phyloP scores from a whole-genome alignment of 1,139 yeast species.

The Magnusiomyces clavatus region DNA sequence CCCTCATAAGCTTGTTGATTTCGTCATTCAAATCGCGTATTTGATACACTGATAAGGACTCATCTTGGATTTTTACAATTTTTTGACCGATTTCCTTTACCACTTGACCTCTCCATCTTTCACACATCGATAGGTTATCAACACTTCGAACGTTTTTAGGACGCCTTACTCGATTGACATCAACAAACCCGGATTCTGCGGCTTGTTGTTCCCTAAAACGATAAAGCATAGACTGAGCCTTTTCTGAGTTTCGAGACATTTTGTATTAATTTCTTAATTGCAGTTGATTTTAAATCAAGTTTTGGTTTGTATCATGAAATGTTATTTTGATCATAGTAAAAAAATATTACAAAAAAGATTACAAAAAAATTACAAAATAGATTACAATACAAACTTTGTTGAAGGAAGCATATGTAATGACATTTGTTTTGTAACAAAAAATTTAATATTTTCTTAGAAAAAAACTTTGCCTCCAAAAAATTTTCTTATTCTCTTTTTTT shows the following conservation, averaged over 20 bases:
- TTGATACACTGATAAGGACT: conserved; percentile 48
- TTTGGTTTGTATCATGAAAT: background rate
- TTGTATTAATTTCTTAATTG: background rate
- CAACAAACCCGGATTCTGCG: conserved; percentile 52
- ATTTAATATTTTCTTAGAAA: background rate
- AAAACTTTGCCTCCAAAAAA: background rate
- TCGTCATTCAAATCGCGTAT: conserved; percentile 71
- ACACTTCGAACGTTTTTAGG: conserved; percentile 57
- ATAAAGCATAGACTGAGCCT: conserved; percentile 63
- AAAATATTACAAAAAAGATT: too few species aligned
- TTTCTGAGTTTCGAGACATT: conserved; percentile 74
- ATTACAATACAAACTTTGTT: background rate
- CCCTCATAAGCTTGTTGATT: conserved; percentile 58
- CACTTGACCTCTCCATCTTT: conserved; percentile 63
- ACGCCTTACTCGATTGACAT: conserved; percentile 38
- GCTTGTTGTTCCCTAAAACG: conserved; percentile 57
- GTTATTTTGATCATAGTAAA: background rate
- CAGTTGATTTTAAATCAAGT: too few species aligned
- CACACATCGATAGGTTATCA: conserved; percentile 56
- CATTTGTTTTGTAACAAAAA: background rate
- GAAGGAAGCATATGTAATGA: background rate
- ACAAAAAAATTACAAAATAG: background rate
- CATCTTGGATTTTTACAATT: conserved; percentile 59
- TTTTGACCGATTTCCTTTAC: conserved; percentile 56
- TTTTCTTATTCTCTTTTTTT: background rate